A percentile compares a stretch with the other conserved stretches of the same genome.
These are phyloP conservation scores for Termitomyces sp. DNA, from an alignment of 768 basidiomycete species.

Conservation along the genomic window DNA sequence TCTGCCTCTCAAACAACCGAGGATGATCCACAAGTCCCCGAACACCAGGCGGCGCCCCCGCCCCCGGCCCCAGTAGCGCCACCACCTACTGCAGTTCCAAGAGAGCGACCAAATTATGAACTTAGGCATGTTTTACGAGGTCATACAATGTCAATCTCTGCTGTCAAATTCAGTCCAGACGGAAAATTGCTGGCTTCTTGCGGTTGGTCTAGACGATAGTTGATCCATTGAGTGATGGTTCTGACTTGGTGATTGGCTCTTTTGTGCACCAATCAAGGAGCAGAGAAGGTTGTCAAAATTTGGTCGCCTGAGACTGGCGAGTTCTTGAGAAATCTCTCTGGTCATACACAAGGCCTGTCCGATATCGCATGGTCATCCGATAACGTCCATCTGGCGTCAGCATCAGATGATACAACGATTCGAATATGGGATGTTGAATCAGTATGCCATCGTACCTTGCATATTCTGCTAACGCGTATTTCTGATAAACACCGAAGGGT, in stretches of 20 bases:
- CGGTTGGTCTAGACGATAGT: constrained; percentile 47
- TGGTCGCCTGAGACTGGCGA: constrained; percentile 82
- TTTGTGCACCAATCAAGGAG: constrained; percentile 40
- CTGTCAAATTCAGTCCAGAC: constrained; percentile 90
- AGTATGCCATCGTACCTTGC: constrained; percentile 35
- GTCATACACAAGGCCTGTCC: constrained; percentile 81
- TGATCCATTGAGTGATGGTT: constrained; percentile 9
- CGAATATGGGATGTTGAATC: constrained; percentile 87
- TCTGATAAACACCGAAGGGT: constrained; percentile 41
- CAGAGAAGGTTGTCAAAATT: constrained; percentile 75
- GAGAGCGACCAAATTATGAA: constrained; percentile 64
- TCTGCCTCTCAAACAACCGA: constrained; percentile 82
- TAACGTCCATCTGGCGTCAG: constrained; percentile 79
- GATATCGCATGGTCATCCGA: constrained; percentile 90
- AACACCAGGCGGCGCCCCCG: constrained; percentile 37
- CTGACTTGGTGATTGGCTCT: constrained; percentile 10
- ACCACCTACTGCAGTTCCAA: constrained; percentile 27
- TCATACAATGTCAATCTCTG: constrained; percentile 81
- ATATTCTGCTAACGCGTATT: neutral
- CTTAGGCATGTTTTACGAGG: constrained; percentile 67
- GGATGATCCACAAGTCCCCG: constrained; percentile 77
- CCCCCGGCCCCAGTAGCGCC: constrained; percentile 33
- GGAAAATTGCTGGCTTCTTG: constrained; percentile 85
- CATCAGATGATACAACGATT: constrained; percentile 88
- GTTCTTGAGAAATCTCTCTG: constrained; percentile 68